Base-by-base conservation (phyloP, 2,329 filamentous ascomycete species). In the Aureobasidium sp. region DNA sequence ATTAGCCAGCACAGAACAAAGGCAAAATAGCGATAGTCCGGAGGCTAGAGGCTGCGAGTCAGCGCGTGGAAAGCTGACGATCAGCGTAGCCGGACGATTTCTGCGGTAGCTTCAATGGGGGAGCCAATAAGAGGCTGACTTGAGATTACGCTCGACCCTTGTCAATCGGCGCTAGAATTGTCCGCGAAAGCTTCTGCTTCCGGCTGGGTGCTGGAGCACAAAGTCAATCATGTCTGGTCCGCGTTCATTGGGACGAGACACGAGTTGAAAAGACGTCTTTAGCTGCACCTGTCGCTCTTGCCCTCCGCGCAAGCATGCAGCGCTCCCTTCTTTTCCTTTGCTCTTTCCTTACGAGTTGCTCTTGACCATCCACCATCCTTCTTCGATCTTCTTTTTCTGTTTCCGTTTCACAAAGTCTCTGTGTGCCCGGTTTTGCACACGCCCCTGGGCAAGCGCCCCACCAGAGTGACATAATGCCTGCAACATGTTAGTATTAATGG, bases 401-500 rank as follows among this genome's bases (percentile, higher is more conserved):
- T 36, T 36, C 30, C 34, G 48, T 50, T 6, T 37, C 27, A 16
- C 49, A 21, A 39, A 39, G n/a, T 32, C n/a, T 51, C 49, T 13
- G 25, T 25, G 10, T 48, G 21, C 41, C 44, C 44, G 14, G 30
- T 30, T 48, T 27, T 39, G 45, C 55, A 51, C 34, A 39, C 48
- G 34, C 21, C 44, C 44, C 25, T 41, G 57, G 34, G 42, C 54
- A 47, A 58, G 54, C 41, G 49, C 50, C 48, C 61, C 49, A 45
- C 55, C 59, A 45, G 21, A 47, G 44, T 55, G 42, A 50, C 58
- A 61, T 36, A 29, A 61, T 61, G 63, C 63, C 63, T 29, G 61
- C 61, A 62, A 59, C 51, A 45, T 55, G 61, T 64, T 45, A 63
- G 63, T 61, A 41, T 53, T n/a, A 8, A 29, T 58, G n/a, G 39